These are phyloP conservation scores for Umbelopsis sp. DNA, from an alignment of 192 early-diverging fungal species.

Conservation along the genomic window DNA sequence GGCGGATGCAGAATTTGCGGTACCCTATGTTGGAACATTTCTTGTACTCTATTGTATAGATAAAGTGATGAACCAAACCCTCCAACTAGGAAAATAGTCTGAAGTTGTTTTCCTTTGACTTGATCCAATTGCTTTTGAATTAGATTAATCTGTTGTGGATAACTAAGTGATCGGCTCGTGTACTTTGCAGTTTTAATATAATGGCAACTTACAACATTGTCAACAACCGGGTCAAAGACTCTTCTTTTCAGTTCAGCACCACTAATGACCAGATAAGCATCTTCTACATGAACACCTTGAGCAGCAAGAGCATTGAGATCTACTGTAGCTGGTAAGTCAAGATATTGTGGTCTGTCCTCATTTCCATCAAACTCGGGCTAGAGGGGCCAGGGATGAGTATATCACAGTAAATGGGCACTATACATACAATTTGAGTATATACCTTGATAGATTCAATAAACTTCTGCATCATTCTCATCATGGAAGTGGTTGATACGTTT, in stretches of 20 bases:
- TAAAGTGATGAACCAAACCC: conserved; percentile 56
- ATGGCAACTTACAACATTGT: conserved; percentile 38
- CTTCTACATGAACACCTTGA: conserved; percentile 39
- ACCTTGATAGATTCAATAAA: conserved; percentile 48
- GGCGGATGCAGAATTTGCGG: conserved; percentile 44
- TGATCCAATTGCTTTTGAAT: conserved; percentile 46
- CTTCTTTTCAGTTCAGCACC: conserved; percentile 41
- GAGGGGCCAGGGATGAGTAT: conserved; percentile 22
- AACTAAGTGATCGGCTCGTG: not conserved
- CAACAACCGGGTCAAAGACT: conserved; percentile 51
- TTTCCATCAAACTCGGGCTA: conserved; percentile 51
- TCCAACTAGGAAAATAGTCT: conserved; percentile 55
- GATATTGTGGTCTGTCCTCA: conserved; percentile 41
- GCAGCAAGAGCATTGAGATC: conserved; percentile 33
- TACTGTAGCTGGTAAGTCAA: conserved; percentile 43
- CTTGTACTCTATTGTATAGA: conserved; percentile 42
- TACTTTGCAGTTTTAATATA: not conserved
- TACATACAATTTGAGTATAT: conserved; percentile 23
- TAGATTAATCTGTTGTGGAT: conserved; percentile 37
- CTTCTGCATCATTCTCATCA: conserved; percentile 35
- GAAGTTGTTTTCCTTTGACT: conserved; percentile 31
- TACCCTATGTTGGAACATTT: conserved; percentile 39
- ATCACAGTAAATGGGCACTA: not conserved
- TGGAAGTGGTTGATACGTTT: conserved; percentile 29
- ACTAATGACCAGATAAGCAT: conserved; percentile 41